Evolutionary conservation across 1,139 yeast species (phyloP), one percentile per base, ranked within the genome.

Genomic region (Hyphopichia buzzinii): DNA sequence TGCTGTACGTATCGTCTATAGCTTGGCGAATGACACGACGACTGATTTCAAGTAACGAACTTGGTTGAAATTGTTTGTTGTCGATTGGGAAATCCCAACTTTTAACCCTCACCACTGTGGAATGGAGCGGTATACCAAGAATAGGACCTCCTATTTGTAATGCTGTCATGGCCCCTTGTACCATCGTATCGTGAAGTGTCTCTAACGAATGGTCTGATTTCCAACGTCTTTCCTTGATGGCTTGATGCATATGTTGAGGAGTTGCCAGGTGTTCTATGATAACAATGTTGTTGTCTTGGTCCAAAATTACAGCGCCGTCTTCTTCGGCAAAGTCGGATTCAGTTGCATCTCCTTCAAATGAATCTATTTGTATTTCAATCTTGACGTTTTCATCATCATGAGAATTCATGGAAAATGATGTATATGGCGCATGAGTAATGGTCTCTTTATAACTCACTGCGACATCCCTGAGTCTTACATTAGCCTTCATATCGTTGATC

Each of bases 361-460:
- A 77, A 31, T 74, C 80, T 29, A 85, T 50, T 2, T 67, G 57
- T 1, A 85, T 44, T 4, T 59, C 60, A 6, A 77, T 66, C 6
- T 51, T 49, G 1, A 53, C 40, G 13, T 43, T 30, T 10, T 38
- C 35, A 23, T 46, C 50, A 11, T 55, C 57, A 24, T 46, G 51
- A 3, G 36, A 29, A 11, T 32, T 34, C 2, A 25, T 39, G 30
- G 33, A 8, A 36, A 12, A 28, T 21, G 31, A 15, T 17, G 41
- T 30, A 30, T 36, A 28, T 12, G 35, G 41, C 23, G 66, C 50
- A 19, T 45, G 50, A 6, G 54, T 44, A 7, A 84, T 55, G 0
- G 94, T 77, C 57, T 92, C 98, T 52, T 87, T 88, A 54, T 85
- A 90, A 0, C 97, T 84, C 7, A 92, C 96, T 60, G 82, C 87